Evolutionary conservation across 2,329 filamentous ascomycete species (phyloP), one percentile per base, ranked within the genome.

Genomic region (Fusarium veterinarium): DNA sequence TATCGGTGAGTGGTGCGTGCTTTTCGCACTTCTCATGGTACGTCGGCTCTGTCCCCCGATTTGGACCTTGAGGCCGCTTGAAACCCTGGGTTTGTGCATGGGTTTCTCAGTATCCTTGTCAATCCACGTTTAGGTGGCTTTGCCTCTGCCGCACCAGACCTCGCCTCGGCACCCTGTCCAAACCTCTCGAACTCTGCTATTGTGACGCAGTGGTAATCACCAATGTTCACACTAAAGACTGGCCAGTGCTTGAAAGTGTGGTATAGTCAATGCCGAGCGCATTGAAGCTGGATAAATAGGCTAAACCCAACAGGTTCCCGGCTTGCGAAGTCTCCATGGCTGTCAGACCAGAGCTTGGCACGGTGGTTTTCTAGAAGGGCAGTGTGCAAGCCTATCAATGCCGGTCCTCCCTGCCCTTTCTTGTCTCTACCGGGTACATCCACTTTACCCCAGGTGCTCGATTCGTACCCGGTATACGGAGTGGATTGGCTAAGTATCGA

Each of bases 401-500:
- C 75, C 65, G 67, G 68, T 35, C 53, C 55, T 64, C 62, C 60
- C 60, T 76, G 51, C 63, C 69, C 48, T 60, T 75, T 48, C 66
- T 62, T 41, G 57, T 58, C 60, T 75, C 55, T 64, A 56, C 38
- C 64, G 60, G 46, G 52, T 68, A 61, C 71, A 70, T 75, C 72
- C 72, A 72, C 74, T 76, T 75, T 78, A 78, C 73, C 75, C 76
- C 73, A 77, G 76, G 70, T 69, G 64, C 53, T 52, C 60, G 74
- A 76, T 77, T 68, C 64, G 66, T 73, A 72, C 61, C 58, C 44
- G 67, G 65, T 67, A 69, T 55, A 60, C 49, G 66, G 65, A 65
- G 68, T 52, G 60, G 58, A 67, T 73, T 55, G 56, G 41, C 64
- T 58, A 49, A 65, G 51, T 64, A 64, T 78, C 76, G 72, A 75